Evolutionary conservation across 2,329 filamentous ascomycete species (phyloP).

Genomic region (Trichoderma semiorbis): DNA sequence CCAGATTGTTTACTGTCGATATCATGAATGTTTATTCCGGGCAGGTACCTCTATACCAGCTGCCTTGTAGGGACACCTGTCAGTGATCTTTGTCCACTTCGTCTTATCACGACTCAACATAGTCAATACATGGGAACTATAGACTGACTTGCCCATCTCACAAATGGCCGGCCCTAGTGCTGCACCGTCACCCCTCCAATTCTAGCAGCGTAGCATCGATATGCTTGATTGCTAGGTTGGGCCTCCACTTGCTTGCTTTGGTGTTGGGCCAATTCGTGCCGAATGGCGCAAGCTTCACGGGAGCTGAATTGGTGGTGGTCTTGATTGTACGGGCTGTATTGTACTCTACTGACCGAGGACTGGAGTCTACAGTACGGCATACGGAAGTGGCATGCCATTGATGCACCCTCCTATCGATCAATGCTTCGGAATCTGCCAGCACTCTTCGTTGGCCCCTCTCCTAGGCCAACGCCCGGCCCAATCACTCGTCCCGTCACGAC

Average conservation of each 20-base stretch:
- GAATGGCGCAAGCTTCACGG: background rate
- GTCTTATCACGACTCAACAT: background rate
- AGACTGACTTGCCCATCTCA: background rate
- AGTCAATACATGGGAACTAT: background rate
- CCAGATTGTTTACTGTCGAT: background rate
- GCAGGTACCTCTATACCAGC: background rate
- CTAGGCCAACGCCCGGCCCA: background rate
- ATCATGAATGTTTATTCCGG: background rate
- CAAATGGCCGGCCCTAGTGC: conserved; percentile 8
- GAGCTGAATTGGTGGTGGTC: background rate
- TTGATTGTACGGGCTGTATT: background rate
- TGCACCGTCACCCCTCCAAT: conserved; percentile 6
- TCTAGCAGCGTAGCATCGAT: background rate
- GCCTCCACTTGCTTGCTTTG: background rate
- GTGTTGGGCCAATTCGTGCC: background rate
- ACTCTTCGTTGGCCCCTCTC: background rate
- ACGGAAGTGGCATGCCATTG: background rate
- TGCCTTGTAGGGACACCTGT: background rate
- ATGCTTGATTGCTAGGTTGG: background rate
- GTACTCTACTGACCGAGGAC: background rate
- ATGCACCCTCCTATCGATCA: background rate
- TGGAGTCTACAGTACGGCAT: background rate
- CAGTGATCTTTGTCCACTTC: background rate
- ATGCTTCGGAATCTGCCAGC: conserved; percentile 4
- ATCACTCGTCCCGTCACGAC: background rate